Conservation (phyloP, 129 eudicot genomes). For the carrot (Daucus carota) region DH1_v3.0 NC_030386.2:2909001-2909500, state of each 20-base stretch:
- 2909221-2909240: too few relatives aligned
- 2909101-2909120: constrained; percentile 27
- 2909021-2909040: constrained; percentile 28
- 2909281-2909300: constrained; percentile 32
- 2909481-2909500: neutral
- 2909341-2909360: constrained; percentile 22
- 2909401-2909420: constrained; percentile 9
- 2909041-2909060: constrained; percentile 27
- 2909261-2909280: constrained; percentile 25
- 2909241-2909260: constrained; percentile 21
- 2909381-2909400: constrained; percentile 19
- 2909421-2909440: constrained; percentile 19
- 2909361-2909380: constrained; percentile 13
- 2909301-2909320: constrained; percentile 36
- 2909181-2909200: too few relatives aligned
- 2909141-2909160: constrained; percentile 24
- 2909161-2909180: too few relatives aligned
- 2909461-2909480: constrained; percentile 5
- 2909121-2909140: constrained; percentile 13
- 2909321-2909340: constrained; percentile 40
- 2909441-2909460: constrained; percentile 35
- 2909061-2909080: constrained; percentile 29
- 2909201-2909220: too few relatives aligned
- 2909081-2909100: constrained; percentile 42
- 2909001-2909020: constrained; percentile 32